Base-by-base conservation (phyloP, 257 asterid genomes). In the Gentiana straminea region DNA sequence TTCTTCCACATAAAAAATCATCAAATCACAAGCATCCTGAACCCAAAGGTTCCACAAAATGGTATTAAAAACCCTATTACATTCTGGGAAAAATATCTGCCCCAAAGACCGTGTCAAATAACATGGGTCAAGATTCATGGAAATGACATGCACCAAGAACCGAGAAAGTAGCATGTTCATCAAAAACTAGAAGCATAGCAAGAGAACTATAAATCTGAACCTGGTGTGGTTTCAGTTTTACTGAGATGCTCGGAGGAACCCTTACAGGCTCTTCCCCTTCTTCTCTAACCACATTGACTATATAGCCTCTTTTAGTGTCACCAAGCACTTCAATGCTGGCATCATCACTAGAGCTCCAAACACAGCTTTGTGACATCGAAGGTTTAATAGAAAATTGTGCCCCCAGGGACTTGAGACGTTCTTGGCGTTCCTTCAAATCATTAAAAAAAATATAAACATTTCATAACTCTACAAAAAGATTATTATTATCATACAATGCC, bases 181-280 rank as follows among this genome's bases (percentile, higher is more conserved):
- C 24, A 24, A 24, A 24, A 24, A 24, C 55, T 62, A 50, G 48
- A 62, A 51, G 15, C 44, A 64, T 41, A 55, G n/a, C 53, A 58
- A 60, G 35, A 52, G 33, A 54, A 24, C 12, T 60, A 8, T 11
- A n/a, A 46, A 55, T 49, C 53, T 59, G 52, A 73, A 88, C 98
- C 98, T 91, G 98, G 71, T 91, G 98, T 53, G 73, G 62, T 71
- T 91, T 91, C 76, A 91, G 70, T 75, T 87, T 91, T 33, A 71
- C 58, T 10, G 95, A 87, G 73, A 85, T 81, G 85, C 97, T 91
- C 45, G 93, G 94, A 61, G 97, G 98, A 75, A 91, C 81, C 76
- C 95, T 78, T 43, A 91, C 89, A 38, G 94, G 90, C 74, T 83
- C 94, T 81, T 91, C 98, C 62, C 88, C 95, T 54, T 85, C 97